phyloP scores from a whole-genome alignment of 345 rosid genomes.

The Erodium maritimum region DNA sequence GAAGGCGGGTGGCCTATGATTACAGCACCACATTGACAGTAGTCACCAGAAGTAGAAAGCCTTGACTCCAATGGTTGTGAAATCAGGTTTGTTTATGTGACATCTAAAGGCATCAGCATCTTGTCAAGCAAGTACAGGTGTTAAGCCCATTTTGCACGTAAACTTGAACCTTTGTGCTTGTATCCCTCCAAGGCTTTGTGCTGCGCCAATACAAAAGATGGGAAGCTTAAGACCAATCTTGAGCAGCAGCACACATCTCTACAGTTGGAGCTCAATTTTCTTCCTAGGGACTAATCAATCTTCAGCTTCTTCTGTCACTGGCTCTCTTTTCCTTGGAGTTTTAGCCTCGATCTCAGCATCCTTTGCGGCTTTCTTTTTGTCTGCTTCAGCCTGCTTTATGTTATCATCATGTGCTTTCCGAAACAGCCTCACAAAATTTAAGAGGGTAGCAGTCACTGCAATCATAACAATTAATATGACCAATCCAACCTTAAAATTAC shows the following conservation, averaged over 20 bases:
- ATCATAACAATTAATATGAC: slow-evolving; percentile 1
- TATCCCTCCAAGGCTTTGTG: slow-evolving; percentile 11
- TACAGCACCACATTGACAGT: slow-evolving; percentile 7
- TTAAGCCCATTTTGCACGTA: slow-evolving; percentile 7
- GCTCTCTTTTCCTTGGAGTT: slow-evolving; percentile 41
- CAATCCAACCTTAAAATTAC: slow-evolving; percentile 7
- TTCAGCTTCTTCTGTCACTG: slow-evolving; percentile 25
- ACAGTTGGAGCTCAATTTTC: slow-evolving; percentile 13
- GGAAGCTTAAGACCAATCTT: slow-evolving; percentile 11
- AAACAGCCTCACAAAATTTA: slow-evolving; percentile 75
- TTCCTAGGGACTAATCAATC: slow-evolving; percentile 6
- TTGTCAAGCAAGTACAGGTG: slow-evolving; percentile 5
- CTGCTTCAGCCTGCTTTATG: slow-evolving; percentile 73
- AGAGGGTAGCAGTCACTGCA: slow-evolving; percentile 82
- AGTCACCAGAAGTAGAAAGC: slow-evolving; percentile 1
- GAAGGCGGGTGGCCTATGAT: too few species aligned
- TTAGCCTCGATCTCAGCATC: slow-evolving; percentile 92
- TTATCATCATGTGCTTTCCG: slow-evolving; percentile 95
- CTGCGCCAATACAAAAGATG: slow-evolving; percentile 4
- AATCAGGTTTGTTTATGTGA: not conserved
- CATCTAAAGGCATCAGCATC: slow-evolving; percentile 3
- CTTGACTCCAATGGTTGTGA: slow-evolving; percentile 4
- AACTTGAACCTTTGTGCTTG: slow-evolving; percentile 4
- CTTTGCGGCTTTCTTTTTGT: slow-evolving; percentile 81
- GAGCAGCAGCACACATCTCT: slow-evolving; percentile 14